Evolutionary conservation across 164 flowering plant genomes (phyloP), one percentile per base, ranked within the genome.

Genomic region (Dillenia turbinata): DNA sequence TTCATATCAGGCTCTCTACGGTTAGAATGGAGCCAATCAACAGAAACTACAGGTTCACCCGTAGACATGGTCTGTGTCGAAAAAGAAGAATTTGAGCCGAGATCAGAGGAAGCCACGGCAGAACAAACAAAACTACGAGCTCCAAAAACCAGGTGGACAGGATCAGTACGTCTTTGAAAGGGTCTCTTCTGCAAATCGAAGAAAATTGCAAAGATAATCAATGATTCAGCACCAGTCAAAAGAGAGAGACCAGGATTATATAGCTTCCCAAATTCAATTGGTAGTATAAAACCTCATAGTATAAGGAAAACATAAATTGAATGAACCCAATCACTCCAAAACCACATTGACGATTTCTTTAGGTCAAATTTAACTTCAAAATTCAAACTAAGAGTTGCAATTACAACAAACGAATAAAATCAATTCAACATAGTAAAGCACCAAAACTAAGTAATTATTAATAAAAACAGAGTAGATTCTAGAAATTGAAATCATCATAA

Each of bases 21-120:
- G 71, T 95, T 89, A n/a, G 88, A 74, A 77, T 85, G 88, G 54
- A 95, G 89, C 96, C 94, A 88, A 60, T 95, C 97, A 71, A 79
- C 96, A 19, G 97, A 90, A 71, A 95, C 95, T 73, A 92, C 90
- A 67, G 99, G 97, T 56, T 95, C 97, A 59, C 54, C 76, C 43
- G 84, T 67, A 22, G 96, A 63, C 61, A 82, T 49, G 47, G 94
- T 76, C 43, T 69, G 71, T 26, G 83, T 75, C 0, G 87, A 68
- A 66, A 66, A 86, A 44, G 75, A 49, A 71, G 78, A 71, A 71
- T 61, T 78, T 50, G 54, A 59, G 15, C 82, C 84, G 58, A 26
- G 60, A 14, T 45, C 49, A 26, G 85, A 59, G 15, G 83, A 73
- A 70, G 79, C 71, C 81, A 85, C 72, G 13, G 59, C 57, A 59